These are phyloP conservation scores for Colletotrichum kahawae DNA, from an alignment of 2,329 filamentous ascomycete genomes.

Conservation along the genomic window DNA sequence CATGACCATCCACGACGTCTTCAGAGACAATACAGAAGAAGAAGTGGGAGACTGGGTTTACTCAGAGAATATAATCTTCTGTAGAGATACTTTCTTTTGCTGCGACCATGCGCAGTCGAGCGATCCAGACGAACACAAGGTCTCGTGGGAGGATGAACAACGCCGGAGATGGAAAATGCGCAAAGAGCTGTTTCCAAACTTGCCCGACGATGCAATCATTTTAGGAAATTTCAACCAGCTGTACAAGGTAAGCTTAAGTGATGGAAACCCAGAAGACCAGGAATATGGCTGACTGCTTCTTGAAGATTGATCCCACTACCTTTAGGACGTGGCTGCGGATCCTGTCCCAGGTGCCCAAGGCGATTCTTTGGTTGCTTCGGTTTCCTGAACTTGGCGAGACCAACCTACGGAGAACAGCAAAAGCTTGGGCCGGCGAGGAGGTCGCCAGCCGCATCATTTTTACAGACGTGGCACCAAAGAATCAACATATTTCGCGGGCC, in stretches of 20 bases:
- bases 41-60: conserved; percentile 88
- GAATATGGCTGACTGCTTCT: neutral
- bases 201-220: conserved; percentile 85
- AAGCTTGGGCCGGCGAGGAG: conserved; percentile 81
- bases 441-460: conserved; percentile 90
- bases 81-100: conserved; percentile 95
- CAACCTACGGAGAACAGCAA: conserved; percentile 81
- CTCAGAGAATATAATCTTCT: conserved; percentile 95
- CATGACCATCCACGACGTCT: conserved; percentile 73
- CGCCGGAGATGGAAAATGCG: conserved; percentile 87
- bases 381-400: conserved; percentile 93
- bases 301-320: conserved; percentile 92
- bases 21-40: conserved; percentile 68
- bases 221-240: conserved; percentile 98
- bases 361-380: conserved; percentile 92
- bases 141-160: conserved; percentile 87
- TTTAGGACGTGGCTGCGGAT: conserved; percentile 97
- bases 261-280: neutral
- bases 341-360: conserved; percentile 81
- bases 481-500: conserved; percentile 89
- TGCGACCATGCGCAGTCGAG: conserved; percentile 95
- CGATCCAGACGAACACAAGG: conserved; percentile 67
- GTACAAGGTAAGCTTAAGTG: conserved; percentile 77
- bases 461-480: conserved; percentile 95
- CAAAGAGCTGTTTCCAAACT: conserved; percentile 84